Evolutionary conservation across 1,284 basidiomycete genomes (phyloP).

Genomic region (Malassezia sp.): DNA sequence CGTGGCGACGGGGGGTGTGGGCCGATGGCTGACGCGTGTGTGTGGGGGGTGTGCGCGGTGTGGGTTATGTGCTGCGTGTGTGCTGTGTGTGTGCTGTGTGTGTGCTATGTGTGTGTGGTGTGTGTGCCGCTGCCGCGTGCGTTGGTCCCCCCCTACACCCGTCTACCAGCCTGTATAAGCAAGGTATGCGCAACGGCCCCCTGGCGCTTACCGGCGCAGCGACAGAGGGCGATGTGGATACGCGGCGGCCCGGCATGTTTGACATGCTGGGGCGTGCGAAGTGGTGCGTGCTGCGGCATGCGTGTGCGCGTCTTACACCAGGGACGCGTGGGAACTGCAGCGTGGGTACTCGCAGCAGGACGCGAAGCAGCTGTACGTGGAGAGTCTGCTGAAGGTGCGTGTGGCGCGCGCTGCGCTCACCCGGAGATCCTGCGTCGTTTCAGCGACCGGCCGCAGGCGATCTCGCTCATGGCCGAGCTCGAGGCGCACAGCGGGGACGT

Average conservation of each 20-base stretch:
- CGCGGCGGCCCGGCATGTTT: constrained; percentile 70
- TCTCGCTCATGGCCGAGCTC: constrained; percentile 67
- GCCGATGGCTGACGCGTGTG: constrained; percentile 9
- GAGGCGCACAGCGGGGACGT: constrained; percentile 64
- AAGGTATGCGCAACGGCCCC: constrained; percentile 19
- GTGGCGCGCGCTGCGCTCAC: constrained; percentile 47
- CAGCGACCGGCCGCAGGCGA: constrained; percentile 66
- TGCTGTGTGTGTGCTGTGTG: no score
- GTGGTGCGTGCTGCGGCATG: constrained; percentile 54
- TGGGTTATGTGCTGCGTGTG: no score
- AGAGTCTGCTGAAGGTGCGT: constrained; percentile 67
- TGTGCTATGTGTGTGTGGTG: no score
- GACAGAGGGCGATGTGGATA: constrained; percentile 71
- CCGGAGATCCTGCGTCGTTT: constrained; percentile 75
- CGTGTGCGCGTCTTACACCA: constrained; percentile 48
- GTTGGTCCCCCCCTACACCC: no score
- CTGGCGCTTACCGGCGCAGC: constrained; percentile 52
- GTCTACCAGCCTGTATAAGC: constrained; percentile 44
- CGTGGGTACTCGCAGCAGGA: constrained; percentile 65
- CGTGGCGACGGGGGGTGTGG: background rate
- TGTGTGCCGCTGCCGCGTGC: no score
- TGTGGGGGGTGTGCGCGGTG: no score
- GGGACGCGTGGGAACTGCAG: constrained; percentile 91
- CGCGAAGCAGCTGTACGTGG: constrained; percentile 80
- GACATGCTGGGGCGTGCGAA: constrained; percentile 89